phyloP scores from a whole-genome alignment of 2,329 filamentous ascomycete genomes.

The Xylariaceae sp. region DNA sequence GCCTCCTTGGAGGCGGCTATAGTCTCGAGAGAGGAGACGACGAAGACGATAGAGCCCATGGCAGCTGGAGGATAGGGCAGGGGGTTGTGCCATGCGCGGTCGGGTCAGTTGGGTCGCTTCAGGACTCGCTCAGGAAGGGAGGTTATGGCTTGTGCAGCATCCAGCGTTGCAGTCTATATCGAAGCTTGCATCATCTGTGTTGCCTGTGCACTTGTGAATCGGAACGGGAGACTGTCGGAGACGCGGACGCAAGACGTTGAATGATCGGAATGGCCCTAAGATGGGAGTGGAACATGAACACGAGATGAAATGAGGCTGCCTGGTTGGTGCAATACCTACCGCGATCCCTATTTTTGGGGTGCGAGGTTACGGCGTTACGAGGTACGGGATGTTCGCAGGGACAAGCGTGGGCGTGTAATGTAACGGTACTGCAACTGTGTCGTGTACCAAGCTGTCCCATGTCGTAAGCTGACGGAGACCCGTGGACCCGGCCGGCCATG shows the following conservation, averaged over 20 bases:
- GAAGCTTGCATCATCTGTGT: constrained; percentile 2
- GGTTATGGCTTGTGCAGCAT: constrained; percentile 11
- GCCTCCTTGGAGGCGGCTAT: constrained; percentile 92
- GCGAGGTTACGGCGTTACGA: too few relatives aligned
- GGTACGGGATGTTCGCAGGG: too few relatives aligned
- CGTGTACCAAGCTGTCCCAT: too few relatives aligned
- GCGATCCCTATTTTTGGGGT: background rate
- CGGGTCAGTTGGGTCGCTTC: constrained; percentile 14
- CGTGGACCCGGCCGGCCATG: too few relatives aligned
- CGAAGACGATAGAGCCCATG: constrained; percentile 93
- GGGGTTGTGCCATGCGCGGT: constrained; percentile 28
- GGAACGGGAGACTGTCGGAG: background rate
- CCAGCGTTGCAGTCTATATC: background rate
- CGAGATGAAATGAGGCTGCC: background rate
- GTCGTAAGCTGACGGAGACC: too few relatives aligned
- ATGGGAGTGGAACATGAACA: background rate
- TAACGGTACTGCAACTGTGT: too few relatives aligned
- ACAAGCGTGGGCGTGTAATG: too few relatives aligned
- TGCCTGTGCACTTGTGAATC: background rate
- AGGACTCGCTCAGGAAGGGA: constrained; percentile 1
- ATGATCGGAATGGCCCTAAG: background rate
- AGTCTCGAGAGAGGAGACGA: constrained; percentile 86
- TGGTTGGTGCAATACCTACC: background rate
- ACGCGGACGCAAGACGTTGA: background rate
- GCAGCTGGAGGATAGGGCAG: constrained; percentile 45